Base-by-base conservation (phyloP, 1,284 basidiomycete species). In the Caloboletus firmus region DNA sequence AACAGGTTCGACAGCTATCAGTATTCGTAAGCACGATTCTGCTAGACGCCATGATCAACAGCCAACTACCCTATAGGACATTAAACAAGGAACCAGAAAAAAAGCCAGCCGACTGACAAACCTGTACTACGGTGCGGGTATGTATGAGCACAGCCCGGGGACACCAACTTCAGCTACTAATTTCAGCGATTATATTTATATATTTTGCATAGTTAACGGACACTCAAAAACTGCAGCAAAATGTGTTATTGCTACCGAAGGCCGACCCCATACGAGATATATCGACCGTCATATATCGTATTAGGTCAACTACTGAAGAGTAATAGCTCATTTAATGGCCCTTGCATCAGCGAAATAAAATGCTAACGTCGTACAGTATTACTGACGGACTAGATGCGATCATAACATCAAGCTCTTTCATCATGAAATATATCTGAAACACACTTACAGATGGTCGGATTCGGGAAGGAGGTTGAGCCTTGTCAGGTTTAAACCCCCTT, bases 401-500 rank as follows among this genome's bases (percentile, higher is more conserved):
- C 26, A 34, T 30, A 8, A 2, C 22, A 20, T 61, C n/a, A 62
- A 35, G 28, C 0, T 31, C 37, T 26, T 48, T 45, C 41, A 30
- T 11, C 12, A 28, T 13, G 15, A 20, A 20, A 30, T 28, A 41
- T 26, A 34, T 30, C 4, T 11, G 36, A n/a, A 31, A 32, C 7
- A 41, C 26, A 51, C 61, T 64, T 32, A 66, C 64, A 20, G 0
- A 11, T 9, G 5, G 11, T 18, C 36, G 45, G 13, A 3, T 24
- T 26, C 12, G 36, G 17, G 10, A 13, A 26, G 17, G 9, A 22
- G 20, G 20, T 30, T 3, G 44, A 26, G 7, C 24, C 30, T 39
- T 5, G 15, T 18, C 1, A 17, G 11, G 4, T n/a, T 20, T 7
- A 17, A 24, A 18, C 12, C 2, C 10, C 12, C 4, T 34, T 37